Evolutionary conservation across 805 yeast genomes (phyloP).

Genomic region (Candida incommunis): DNA sequence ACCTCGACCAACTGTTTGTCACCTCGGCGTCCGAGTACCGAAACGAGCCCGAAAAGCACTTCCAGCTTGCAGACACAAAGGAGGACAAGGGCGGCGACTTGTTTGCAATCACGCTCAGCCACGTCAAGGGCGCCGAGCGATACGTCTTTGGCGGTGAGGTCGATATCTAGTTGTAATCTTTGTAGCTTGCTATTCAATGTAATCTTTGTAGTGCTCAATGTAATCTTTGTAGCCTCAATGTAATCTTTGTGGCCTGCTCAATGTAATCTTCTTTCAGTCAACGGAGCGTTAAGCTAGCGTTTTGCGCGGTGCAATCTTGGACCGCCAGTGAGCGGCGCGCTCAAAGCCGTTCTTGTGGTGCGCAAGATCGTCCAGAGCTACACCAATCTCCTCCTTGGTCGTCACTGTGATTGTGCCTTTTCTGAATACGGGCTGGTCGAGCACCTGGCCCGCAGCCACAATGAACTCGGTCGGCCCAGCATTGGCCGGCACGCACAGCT

Average conservation of each 20-base stretch:
- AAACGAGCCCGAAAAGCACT: slow-evolving; percentile 19
- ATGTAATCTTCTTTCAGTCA: no score
- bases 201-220: no score
- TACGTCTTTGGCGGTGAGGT: background rate
- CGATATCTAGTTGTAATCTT: no score
- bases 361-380: background rate
- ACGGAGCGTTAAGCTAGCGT: no score
- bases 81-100: slow-evolving; percentile 16
- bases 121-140: background rate
- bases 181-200: no score
- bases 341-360: slow-evolving; percentile 1
- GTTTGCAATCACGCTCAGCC: slow-evolving; percentile 4
- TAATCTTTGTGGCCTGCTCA: no score
- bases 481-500: slow-evolving; percentile 11
- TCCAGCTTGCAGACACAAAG: slow-evolving; percentile 17
- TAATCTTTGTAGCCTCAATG: no score
- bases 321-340: slow-evolving; percentile 1
- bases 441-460: slow-evolving; percentile 15
- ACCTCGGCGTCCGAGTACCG: slow-evolving; percentile 48
- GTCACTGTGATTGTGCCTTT: slow-evolving; percentile 1
- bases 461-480: slow-evolving; percentile 9
- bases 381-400: background rate
- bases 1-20: slow-evolving; percentile 44
- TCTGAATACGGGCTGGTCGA: slow-evolving; percentile 25
- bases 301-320: background rate